Conservation (phyloP, 371 early-diverging fungal species). For the Fennellomyces sp. region DNA sequence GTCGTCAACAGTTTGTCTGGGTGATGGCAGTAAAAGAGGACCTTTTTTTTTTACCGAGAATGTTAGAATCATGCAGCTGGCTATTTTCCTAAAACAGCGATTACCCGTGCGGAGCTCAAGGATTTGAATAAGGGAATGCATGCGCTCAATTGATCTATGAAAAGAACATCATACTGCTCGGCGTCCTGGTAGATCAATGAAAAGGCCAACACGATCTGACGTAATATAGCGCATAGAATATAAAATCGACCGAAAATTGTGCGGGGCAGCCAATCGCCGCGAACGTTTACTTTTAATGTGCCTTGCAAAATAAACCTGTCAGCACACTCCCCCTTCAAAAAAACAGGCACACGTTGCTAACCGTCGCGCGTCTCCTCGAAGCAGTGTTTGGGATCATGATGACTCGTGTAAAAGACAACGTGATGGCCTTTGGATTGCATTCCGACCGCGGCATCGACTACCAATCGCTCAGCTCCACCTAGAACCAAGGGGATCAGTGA, state of each 20-base stretch:
- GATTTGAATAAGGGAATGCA: constrained; percentile 81
- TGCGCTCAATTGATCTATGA: constrained; percentile 91
- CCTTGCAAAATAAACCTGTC: too few species aligned
- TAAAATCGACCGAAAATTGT: constrained; percentile 70
- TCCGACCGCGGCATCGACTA: constrained; percentile 91
- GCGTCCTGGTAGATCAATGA: constrained; percentile 44
- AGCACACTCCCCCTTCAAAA: not conserved
- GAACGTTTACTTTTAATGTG: constrained; percentile 76
- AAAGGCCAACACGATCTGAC: constrained; percentile 71
- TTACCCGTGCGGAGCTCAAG: constrained; percentile 61
- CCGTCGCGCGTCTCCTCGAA: constrained; percentile 93
- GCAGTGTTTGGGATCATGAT: constrained; percentile 88
- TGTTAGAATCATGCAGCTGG: not conserved
- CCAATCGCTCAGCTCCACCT: constrained; percentile 96
- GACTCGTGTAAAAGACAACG: constrained; percentile 86
- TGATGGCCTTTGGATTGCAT: constrained; percentile 81
- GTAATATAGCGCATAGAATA: constrained; percentile 83
- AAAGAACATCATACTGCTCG: constrained; percentile 71
- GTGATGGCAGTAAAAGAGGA: constrained; percentile 96
- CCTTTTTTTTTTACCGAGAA: constrained; percentile 34
- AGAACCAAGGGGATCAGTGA: not conserved
- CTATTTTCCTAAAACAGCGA: not conserved
- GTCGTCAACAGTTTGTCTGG: constrained; percentile 87
- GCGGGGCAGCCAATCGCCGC: constrained; percentile 76
- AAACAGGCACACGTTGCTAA: constrained; percentile 14